Base-by-base conservation (phyloP, 2,329 filamentous ascomycete genomes). In the Fusarium sp. region DNA sequence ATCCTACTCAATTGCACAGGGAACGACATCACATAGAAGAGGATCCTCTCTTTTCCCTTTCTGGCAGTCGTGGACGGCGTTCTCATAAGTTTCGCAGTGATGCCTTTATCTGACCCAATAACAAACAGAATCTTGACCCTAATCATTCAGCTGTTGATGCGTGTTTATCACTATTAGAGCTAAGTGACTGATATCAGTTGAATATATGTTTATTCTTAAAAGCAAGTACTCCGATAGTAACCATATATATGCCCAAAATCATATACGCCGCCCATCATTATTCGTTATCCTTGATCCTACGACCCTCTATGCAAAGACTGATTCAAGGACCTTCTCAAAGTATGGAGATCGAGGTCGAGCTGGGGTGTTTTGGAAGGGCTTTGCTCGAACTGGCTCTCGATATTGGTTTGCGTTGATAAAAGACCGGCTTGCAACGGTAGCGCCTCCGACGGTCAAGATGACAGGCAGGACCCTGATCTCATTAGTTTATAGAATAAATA, bases 401-500 rank as follows among this genome's bases (percentile, higher is more conserved):
- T 67, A 57, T n/a, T 66, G 66, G 34, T 43, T 58, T 10, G 18
- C n/a, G 9, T 28, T 51, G 18, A 51, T 20, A 12, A 59, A 20
- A 27, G 69, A 64, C 16, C 71, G 69, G 25, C 71, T 67, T 30
- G 63, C 71, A 45, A 69, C 59, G 21, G 72, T 72, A 34, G 63
- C 72, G 41, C 72, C 61, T 61, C 72, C 72, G 13, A 74, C 63
- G 23, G 71, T 71, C 49, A 74, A 55, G 27, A 71, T 53, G 51
- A 72, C 48, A 7, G 72, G 72, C 14, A 74, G 27, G n/a, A 72
- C 64, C 67, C 72, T 73, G 3, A 3, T 18, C 4, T 4, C 8
- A 12, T 72, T 49, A 73, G 47, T 12, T 5, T 28, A 32, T 25
- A 43, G 0, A 0, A 10, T 4, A 7, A 11, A n/a, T 55, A 3